Conservation (phyloP, 768 basidiomycete genomes). For the Chlorophyllum brunneum region DNA sequence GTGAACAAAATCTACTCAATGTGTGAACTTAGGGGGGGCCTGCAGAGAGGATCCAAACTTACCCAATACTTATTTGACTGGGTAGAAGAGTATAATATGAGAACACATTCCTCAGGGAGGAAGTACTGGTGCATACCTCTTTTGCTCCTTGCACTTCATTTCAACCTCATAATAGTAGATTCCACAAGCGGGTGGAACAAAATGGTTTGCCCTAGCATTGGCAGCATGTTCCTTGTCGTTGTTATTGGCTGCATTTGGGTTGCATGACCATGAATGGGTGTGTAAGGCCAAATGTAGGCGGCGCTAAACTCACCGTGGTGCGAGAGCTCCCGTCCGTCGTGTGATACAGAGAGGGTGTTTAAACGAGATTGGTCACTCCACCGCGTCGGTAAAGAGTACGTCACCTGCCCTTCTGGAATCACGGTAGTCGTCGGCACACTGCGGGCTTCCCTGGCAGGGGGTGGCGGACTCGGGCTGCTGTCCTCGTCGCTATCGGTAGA, state of each 20-base stretch:
- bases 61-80: slow-evolving; percentile 85
- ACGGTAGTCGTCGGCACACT: slow-evolving; percentile 19
- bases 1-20: slow-evolving; percentile 58
- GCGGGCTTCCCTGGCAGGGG: slow-evolving; percentile 21
- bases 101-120: slow-evolving; percentile 4
- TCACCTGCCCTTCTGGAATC: slow-evolving; percentile 32
- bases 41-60: slow-evolving; percentile 19
- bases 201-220: slow-evolving; percentile 70
- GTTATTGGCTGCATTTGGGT: slow-evolving; percentile 44
- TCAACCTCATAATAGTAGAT: slow-evolving; percentile 95
- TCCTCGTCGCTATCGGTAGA: slow-evolving; percentile 68
- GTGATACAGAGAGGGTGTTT: slow-evolving; percentile 53
- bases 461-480: slow-evolving; percentile 48
- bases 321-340: slow-evolving; percentile 70
- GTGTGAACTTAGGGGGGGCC: background rate
- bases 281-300: background rate
- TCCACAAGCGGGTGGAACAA: slow-evolving; percentile 83
- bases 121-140: slow-evolving; percentile 52
- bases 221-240: slow-evolving; percentile 78
- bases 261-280: background rate
- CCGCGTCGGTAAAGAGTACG: slow-evolving; percentile 63
- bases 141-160: slow-evolving; percentile 73
- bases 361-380: slow-evolving; percentile 74
- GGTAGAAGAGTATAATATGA: slow-evolving; percentile 14
- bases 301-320: slow-evolving; percentile 54